phyloP scores from a whole-genome alignment of 2,329 filamentous ascomycete genomes.

The Colletotrichum sp. region DNA sequence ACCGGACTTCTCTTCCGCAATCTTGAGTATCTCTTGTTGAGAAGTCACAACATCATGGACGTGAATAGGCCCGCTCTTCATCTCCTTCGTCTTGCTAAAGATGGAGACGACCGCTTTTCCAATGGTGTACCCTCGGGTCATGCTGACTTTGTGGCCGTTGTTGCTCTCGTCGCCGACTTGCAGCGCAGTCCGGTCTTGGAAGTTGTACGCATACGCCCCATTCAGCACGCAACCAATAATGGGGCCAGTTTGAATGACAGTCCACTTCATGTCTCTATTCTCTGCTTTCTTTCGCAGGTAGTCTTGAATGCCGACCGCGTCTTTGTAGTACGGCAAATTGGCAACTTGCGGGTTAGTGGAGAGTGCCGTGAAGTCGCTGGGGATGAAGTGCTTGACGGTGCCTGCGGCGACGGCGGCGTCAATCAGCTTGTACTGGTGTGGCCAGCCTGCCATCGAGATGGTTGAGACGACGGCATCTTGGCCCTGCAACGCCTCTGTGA shows the following conservation, averaged over 20 bases:
- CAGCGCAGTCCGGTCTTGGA: constrained; percentile 29
- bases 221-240: constrained; percentile 35
- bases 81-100: constrained; percentile 47
- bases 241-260: constrained; percentile 44
- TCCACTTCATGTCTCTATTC: constrained; percentile 28
- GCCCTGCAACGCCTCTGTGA: constrained; percentile 55
- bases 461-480: constrained; percentile 60
- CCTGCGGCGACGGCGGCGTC: constrained; percentile 58
- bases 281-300: constrained; percentile 10
- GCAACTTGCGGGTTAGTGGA: constrained; percentile 12
- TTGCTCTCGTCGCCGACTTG: constrained; percentile 45
- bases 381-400: constrained; percentile 54
- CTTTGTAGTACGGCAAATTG: constrained; percentile 18
- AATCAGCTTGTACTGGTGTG: constrained; percentile 53
- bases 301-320: constrained; percentile 16
- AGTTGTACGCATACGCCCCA: background rate
- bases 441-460: constrained; percentile 40
- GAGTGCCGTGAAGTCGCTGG: constrained; percentile 50
- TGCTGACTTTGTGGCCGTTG: constrained; percentile 47
- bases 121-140: constrained; percentile 49
- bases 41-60: constrained; percentile 53
- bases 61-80: constrained; percentile 57
- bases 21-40: constrained; percentile 52
- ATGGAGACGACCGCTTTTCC: constrained; percentile 50
- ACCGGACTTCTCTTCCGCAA: constrained; percentile 20